Conservation (phyloP, 805 yeast genomes). For the Starmera amethionina region DNA sequence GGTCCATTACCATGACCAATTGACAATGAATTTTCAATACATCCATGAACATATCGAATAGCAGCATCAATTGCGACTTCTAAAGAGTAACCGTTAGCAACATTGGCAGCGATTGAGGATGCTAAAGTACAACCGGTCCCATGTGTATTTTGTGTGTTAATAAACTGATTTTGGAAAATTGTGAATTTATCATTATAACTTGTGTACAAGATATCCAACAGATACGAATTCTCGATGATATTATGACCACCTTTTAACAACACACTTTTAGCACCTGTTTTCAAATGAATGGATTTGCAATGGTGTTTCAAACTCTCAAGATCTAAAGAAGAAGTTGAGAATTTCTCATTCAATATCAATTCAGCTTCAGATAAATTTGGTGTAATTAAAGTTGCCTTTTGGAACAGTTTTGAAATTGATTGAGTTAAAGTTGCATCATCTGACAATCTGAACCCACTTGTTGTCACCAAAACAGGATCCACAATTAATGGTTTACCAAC, state of each 20-base stretch:
- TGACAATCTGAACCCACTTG: constrained; percentile 59
- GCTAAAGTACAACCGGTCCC: constrained; percentile 91
- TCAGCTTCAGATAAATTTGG: constrained; percentile 70
- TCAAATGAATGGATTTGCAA: constrained; percentile 29
- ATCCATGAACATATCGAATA: constrained; percentile 58
- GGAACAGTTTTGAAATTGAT: constrained; percentile 35
- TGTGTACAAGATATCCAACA: constrained; percentile 47
- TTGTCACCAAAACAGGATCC: constrained; percentile 81
- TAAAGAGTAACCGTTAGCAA: constrained; percentile 46
- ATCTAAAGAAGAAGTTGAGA: constrained; percentile 21
- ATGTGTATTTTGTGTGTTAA: constrained; percentile 51
- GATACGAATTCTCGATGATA: constrained; percentile 33
- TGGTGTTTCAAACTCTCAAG: constrained; percentile 27
- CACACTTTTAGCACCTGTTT: constrained; percentile 38
- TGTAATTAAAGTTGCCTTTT: constrained; percentile 51
- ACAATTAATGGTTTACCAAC: constrained; percentile 37
- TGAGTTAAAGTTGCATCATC: constrained; percentile 34
- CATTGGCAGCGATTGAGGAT: constrained; percentile 66
- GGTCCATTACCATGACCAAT: constrained; percentile 62
- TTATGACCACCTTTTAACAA: constrained; percentile 76
- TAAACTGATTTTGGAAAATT: constrained; percentile 36
- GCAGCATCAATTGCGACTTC: constrained; percentile 42
- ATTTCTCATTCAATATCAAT: constrained; percentile 23
- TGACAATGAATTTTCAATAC: constrained; percentile 36
- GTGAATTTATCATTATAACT: constrained; percentile 25